phyloP scores from a whole-genome alignment of 306 rosid genomes.

The Vicia faba region DNA sequence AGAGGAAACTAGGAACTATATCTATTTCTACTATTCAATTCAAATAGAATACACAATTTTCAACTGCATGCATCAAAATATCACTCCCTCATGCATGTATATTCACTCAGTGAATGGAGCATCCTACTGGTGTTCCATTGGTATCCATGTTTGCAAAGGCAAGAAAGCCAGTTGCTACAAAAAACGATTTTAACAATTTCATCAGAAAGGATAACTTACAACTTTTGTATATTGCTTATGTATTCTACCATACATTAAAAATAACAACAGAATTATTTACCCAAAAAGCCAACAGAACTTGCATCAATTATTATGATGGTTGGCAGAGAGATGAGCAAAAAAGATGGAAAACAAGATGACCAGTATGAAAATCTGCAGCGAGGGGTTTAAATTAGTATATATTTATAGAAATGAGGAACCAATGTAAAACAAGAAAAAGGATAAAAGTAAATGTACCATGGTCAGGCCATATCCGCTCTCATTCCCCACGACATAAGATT shows the following conservation, averaged over 20 bases:
- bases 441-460: constrained; percentile 49
- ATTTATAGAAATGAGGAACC: constrained; percentile 13
- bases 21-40: too few species aligned
- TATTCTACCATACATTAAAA: neutral
- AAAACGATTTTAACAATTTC: constrained; percentile 15
- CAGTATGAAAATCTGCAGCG: constrained; percentile 65
- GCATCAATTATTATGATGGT: constrained; percentile 52
- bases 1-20: constrained; percentile 2
- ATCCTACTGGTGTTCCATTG: constrained; percentile 4
- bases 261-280: neutral
- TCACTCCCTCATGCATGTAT: constrained; percentile 1
- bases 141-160: constrained; percentile 17
- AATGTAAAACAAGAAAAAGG: neutral
- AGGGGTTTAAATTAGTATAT: constrained; percentile 30
- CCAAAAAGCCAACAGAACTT: constrained; percentile 35
- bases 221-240: constrained; percentile 13
- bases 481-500: constrained; percentile 51
- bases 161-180: constrained; percentile 3
- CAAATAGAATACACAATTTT: neutral
- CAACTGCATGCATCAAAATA: constrained; percentile 26
- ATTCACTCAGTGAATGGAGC: constrained; percentile 12
- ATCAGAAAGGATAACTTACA: constrained; percentile 5
- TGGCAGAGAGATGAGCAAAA: constrained; percentile 57
- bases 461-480: constrained; percentile 48
- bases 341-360: constrained; percentile 54